A percentile compares a stretch with the other conserved stretches of the same genome.
phyloP scores from a whole-genome alignment of 345 rosid species.

The Syzygium aqueum region DNA sequence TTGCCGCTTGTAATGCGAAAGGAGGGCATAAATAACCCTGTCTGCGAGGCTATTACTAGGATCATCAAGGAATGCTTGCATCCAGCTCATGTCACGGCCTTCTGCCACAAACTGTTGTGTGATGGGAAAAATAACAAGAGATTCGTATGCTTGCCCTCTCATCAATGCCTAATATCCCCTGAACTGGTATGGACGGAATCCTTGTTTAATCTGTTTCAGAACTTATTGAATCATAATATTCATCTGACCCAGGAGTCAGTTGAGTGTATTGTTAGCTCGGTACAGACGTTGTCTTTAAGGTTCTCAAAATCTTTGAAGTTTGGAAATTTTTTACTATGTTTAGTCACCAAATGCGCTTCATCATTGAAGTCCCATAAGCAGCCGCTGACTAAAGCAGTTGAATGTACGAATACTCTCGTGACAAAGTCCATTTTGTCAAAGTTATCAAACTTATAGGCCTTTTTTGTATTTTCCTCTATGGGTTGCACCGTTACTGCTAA shows the following conservation, averaged over 20 bases:
- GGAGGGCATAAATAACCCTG: conserved; percentile 50
- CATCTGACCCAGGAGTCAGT: conserved; percentile 51
- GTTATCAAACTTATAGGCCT: conserved; percentile 37
- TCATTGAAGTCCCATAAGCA: conserved; percentile 39
- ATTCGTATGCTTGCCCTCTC: conserved; percentile 48
- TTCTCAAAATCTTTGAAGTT: conserved; percentile 53
- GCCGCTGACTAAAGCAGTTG: conserved; percentile 40
- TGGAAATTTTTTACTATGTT: conserved; percentile 60
- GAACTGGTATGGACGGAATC: conserved; percentile 70
- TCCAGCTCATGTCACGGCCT: conserved; percentile 62
- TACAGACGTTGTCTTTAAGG: conserved; percentile 24
- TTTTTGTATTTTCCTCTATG: neutral
- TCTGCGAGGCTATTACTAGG: conserved; percentile 47
- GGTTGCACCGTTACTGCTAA: neutral
- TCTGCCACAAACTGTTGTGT: conserved; percentile 60
- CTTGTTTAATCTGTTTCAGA: conserved; percentile 48
- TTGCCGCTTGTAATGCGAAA: conserved; percentile 42
- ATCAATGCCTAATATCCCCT: conserved; percentile 30
- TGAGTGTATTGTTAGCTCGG: conserved; percentile 36
- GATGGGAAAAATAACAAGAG: conserved; percentile 32
- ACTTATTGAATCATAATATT: conserved; percentile 40
- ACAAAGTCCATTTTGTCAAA: conserved; percentile 58
- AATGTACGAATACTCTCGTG: conserved; percentile 49
- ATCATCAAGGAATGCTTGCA: conserved; percentile 68
- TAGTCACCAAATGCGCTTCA: conserved; percentile 38